phyloP scores from a whole-genome alignment of 768 basidiomycete species.

The Lactifluus volemus region DNA sequence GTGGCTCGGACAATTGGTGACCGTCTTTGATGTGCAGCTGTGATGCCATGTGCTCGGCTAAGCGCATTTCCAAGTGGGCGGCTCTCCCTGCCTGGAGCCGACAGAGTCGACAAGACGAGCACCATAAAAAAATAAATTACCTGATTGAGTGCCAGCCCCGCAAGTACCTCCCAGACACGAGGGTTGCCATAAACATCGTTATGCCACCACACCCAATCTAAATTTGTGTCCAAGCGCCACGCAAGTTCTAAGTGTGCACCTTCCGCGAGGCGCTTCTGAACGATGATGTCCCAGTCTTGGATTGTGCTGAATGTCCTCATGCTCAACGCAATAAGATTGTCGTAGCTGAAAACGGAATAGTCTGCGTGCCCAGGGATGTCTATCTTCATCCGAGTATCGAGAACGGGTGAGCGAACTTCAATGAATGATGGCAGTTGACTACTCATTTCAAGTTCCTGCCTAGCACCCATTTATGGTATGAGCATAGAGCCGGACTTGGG shows the following conservation, averaged over 20 bases:
- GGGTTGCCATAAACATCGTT: slow-evolving; percentile 50
- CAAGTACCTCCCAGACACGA: slow-evolving; percentile 67
- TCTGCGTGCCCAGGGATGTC: slow-evolving; percentile 40
- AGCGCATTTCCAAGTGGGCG: slow-evolving; percentile 63
- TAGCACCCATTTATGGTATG: slow-evolving; percentile 23
- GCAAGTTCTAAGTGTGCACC: slow-evolving; percentile 63
- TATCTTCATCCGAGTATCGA: slow-evolving; percentile 61
- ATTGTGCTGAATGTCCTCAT: slow-evolving; percentile 45
- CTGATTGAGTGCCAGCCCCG: slow-evolving; percentile 65
- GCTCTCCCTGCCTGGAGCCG: slow-evolving; percentile 29
- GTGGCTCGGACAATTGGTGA: slow-evolving; percentile 58
- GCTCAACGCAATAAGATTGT: slow-evolving; percentile 58
- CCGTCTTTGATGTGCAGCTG: slow-evolving; percentile 37
- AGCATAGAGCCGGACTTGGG: not conserved
- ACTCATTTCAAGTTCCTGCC: slow-evolving; percentile 51
- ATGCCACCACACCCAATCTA: slow-evolving; percentile 87
- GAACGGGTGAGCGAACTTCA: slow-evolving; percentile 59
- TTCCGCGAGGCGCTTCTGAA: slow-evolving; percentile 42
- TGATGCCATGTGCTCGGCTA: slow-evolving; percentile 59
- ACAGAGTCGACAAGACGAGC: slow-evolving; percentile 9
- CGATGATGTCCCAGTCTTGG: slow-evolving; percentile 52
- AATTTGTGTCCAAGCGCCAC: slow-evolving; percentile 62
- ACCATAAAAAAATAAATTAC: slow-evolving; percentile 33
- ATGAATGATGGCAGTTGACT: slow-evolving; percentile 60
- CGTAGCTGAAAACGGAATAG: slow-evolving; percentile 43